phyloP scores from a whole-genome alignment of 148 eudicot genomes.

The Talinum fruticosum region DNA sequence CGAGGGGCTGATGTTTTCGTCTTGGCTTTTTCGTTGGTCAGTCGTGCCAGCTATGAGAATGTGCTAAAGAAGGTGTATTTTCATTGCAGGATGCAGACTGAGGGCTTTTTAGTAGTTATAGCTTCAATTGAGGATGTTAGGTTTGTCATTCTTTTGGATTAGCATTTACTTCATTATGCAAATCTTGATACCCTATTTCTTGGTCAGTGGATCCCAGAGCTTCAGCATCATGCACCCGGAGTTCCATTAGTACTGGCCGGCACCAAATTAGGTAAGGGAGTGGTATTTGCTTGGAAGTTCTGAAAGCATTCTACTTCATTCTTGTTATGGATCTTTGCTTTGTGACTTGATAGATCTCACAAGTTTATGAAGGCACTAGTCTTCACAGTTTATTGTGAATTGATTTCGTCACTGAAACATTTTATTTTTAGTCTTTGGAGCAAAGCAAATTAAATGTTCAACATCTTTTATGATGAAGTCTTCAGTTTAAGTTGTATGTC shows the following conservation, averaged over 20 bases:
- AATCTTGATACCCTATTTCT: constrained; percentile 31
- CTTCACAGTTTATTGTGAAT: background rate
- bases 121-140: background rate
- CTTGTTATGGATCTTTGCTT: constrained; percentile 7
- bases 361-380: background rate
- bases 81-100: background rate
- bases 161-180: background rate
- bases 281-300: background rate
- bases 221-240: constrained; percentile 98
- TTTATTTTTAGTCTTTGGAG: background rate
- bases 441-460: background rate
- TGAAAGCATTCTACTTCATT: background rate
- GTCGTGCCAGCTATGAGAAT: constrained; percentile 98
- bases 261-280: constrained; percentile 82
- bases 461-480: background rate
- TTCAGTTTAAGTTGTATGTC: background rate
- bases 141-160: background rate
- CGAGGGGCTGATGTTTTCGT: constrained; percentile 96
- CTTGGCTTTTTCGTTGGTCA: constrained; percentile 90
- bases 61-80: constrained; percentile 74
- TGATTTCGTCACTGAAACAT: background rate
- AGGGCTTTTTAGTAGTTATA: constrained; percentile 9
- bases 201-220: constrained; percentile 98
- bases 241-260: constrained; percentile 86
- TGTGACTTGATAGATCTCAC: background rate